A percentile compares a stretch with the other conserved stretches of the same genome.
Conservation (phyloP, 352 stramenopile genomes). For the Pythium utonaiense region DNA sequence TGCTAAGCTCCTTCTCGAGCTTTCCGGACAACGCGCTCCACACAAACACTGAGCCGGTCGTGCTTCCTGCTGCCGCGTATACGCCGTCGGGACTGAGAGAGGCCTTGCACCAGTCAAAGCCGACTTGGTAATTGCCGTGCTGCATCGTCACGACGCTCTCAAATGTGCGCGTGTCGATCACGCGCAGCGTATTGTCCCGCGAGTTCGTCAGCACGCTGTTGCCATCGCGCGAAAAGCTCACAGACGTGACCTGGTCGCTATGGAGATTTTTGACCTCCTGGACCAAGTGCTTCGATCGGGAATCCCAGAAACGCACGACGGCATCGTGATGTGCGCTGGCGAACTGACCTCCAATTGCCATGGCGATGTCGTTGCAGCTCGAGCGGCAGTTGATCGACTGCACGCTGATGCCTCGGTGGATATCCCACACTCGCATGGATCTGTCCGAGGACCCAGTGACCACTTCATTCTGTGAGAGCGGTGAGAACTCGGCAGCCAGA, state of each 20-base stretch:
- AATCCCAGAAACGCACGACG: constrained; percentile 76
- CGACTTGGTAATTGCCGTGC: constrained; percentile 58
- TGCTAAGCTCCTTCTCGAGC: constrained; percentile 51
- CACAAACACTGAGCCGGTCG: constrained; percentile 53
- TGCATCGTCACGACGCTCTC: constrained; percentile 39
- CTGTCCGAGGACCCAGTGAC: constrained; percentile 75
- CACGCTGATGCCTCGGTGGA: constrained; percentile 53
- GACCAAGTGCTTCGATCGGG: constrained; percentile 46
- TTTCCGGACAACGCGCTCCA: constrained; percentile 56
- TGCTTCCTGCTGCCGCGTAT: constrained; percentile 51
- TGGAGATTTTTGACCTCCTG: constrained; percentile 58
- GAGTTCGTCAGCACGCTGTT: constrained; percentile 68
- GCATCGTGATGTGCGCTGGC: constrained; percentile 79
- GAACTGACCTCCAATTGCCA: constrained; percentile 54
- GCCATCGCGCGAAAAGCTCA: constrained; percentile 50
- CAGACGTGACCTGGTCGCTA: constrained; percentile 66
- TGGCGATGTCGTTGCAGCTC: constrained; percentile 78
- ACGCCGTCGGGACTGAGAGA: constrained; percentile 67
- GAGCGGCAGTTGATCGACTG: constrained; percentile 76
- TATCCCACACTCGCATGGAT: constrained; percentile 76
- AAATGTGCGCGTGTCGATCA: constrained; percentile 71
- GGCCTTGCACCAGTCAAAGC: constrained; percentile 78
- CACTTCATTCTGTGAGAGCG: constrained; percentile 51
- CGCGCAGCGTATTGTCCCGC: constrained; percentile 59
- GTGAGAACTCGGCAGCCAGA: constrained; percentile 71